Conservation (phyloP, 768 basidiomycete species). For the Russula sp. region DNA sequence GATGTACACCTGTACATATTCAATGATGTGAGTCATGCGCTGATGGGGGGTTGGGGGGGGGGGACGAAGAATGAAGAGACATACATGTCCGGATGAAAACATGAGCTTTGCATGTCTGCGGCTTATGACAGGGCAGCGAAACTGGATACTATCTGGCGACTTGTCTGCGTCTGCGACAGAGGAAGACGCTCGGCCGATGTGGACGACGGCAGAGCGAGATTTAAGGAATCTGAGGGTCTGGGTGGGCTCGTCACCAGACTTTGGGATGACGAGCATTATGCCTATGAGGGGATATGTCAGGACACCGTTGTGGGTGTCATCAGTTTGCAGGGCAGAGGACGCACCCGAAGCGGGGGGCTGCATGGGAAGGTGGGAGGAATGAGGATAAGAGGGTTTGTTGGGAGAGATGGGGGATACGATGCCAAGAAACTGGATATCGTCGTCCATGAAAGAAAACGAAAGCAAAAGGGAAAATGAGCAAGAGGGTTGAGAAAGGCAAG, state of each 20-base stretch:
- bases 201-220: conserved; percentile 41
- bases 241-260: conserved; percentile 37
- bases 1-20: conserved; percentile 49
- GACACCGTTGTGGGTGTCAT: not conserved
- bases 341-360: conserved; percentile 17
- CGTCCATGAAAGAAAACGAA: conserved; percentile 7
- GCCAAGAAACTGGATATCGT: conserved; percentile 19
- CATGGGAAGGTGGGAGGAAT: not conserved
- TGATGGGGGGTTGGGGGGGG: not conserved
- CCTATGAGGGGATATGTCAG: conserved; percentile 34
- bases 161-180: conserved; percentile 36
- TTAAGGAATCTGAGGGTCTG: conserved; percentile 48
- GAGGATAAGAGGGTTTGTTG: not conserved
- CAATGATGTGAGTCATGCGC: conserved; percentile 2
- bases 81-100: conserved; percentile 64
- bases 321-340: not conserved
- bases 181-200: conserved; percentile 61
- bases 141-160: conserved; percentile 47
- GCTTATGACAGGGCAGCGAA: conserved; percentile 73
- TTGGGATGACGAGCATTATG: conserved; percentile 51
- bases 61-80: conserved; percentile 19
- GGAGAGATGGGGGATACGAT: not conserved
- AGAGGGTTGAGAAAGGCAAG: not conserved
- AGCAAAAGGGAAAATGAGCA: not conserved
- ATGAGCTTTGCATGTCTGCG: conserved; percentile 71